Base-by-base conservation (phyloP, 1,284 basidiomycete genomes). In the Leccinum solheimii region DNA sequence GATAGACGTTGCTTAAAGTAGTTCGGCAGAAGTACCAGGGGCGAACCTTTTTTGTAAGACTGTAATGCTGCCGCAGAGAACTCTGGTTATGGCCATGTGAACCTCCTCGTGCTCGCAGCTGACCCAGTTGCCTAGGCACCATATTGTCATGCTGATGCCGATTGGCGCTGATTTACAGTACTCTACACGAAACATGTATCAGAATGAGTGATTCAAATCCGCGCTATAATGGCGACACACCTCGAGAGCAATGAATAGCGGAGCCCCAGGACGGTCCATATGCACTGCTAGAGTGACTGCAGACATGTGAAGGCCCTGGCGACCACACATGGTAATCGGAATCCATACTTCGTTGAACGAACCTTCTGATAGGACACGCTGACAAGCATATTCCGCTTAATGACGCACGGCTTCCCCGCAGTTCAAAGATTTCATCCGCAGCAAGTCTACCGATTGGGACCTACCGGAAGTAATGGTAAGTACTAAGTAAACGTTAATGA, bases 1-100 rank as follows among this genome's bases (percentile, higher is more conserved):
- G 14, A 43, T 26, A 11, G 27, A 52, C 19, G 36, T 27, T 36
- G 10, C 36, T 63, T 67, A 69, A 62, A 52, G 51, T 32, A 52
- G 23, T 23, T 52, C 27, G 9, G 5, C 4, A 11, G 50, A 30
- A 52, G 19, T 3, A 50, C 11, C 5, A 27, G 7, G 8, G 19
- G 45, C 1, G 9, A 13, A 16, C 3, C 11, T 26, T 27, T 26
- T 16, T 27, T 23, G 8, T 61, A 19, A 5, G 30, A 19, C 11
- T 13, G 3, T 21, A 16, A 49, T 60, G 10, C 21, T 36, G 21
- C 30, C 23, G 32, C 19, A 13, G 38, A 34, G 59, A 36, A 27
- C 1, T 30, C 48, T 49, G 5, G 5, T 50, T 50, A 50, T 50
- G 23, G 49, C 13, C 49, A 23, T 50, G 16, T 50, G 49, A 21